Evolutionary conservation across 2,329 filamentous ascomycete species (phyloP).

Genomic region (Sordariomycetes sp.): DNA sequence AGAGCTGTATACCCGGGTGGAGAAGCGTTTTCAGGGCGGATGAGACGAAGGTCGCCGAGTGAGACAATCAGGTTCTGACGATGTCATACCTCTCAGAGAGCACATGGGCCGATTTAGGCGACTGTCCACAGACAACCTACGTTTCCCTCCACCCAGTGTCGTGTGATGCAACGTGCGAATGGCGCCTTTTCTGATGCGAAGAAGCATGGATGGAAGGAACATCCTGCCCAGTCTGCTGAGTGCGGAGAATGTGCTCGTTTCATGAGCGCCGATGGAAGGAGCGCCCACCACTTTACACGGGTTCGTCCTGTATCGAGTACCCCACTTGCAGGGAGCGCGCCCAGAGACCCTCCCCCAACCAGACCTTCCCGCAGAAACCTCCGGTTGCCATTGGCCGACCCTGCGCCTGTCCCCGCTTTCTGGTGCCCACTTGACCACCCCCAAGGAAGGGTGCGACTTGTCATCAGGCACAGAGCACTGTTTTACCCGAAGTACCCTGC

Average conservation of each 20-base stretch:
- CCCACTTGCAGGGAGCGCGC: not conserved
- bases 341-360: not conserved
- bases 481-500: not conserved
- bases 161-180: not conserved
- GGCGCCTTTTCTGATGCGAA: not conserved
- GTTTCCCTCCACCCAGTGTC: not conserved
- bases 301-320: not conserved
- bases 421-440: not conserved
- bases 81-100: not conserved
- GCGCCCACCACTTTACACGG: not conserved
- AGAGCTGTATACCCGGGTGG: no score
- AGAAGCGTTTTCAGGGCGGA: not conserved
- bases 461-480: not conserved
- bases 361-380: not conserved
- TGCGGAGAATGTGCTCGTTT: not conserved
- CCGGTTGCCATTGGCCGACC: not conserved
- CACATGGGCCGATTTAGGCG: slow-evolving; percentile 1
- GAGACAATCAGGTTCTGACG: not conserved
- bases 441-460: not conserved
- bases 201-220: not conserved
- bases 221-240: not conserved
- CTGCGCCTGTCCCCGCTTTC: not conserved
- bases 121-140: not conserved
- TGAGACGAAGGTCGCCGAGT: not conserved
- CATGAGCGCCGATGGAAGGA: not conserved